Conservation (phyloP, 2,329 filamentous ascomycete species). For the Ceratocystiopsis sp. region DNA sequence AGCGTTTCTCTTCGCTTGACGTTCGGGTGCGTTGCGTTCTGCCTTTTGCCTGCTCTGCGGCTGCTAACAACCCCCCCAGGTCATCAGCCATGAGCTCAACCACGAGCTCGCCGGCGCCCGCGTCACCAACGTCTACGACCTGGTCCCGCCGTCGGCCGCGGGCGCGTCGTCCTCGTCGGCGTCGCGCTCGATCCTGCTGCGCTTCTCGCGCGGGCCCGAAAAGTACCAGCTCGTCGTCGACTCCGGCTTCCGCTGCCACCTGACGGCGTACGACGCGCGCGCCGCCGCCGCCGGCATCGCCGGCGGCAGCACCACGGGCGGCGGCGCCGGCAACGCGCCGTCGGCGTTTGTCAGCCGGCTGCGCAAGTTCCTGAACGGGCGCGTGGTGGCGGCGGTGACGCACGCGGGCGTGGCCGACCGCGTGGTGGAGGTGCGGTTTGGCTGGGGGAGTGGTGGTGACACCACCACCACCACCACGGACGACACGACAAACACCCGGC, state of each 20-base stretch:
- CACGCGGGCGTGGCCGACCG: slow-evolving; percentile 92
- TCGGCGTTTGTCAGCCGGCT: slow-evolving; percentile 73
- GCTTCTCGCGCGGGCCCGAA: slow-evolving; percentile 77
- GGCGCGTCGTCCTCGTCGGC: slow-evolving; percentile 3
- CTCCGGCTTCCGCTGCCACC: slow-evolving; percentile 86
- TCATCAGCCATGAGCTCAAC: slow-evolving; percentile 87
- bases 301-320: background rate
- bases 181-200: slow-evolving; percentile 87
- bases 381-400: slow-evolving; percentile 60
- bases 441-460: too few species aligned
- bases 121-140: slow-evolving; percentile 86
- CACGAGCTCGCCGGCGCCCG: slow-evolving; percentile 59
- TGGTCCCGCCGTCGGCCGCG: slow-evolving; percentile 21
- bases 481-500: too few species aligned
- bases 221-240: slow-evolving; percentile 87
- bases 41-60: too few species aligned
- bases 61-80: slow-evolving; percentile 31
- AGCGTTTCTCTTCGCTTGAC: slow-evolving; percentile 39
- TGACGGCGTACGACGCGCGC: slow-evolving; percentile 69
- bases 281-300: slow-evolving; percentile 44
- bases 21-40: slow-evolving; percentile 33
- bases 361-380: slow-evolving; percentile 75
- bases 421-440: slow-evolving; percentile 83
- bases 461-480: too few species aligned
- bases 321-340: slow-evolving; percentile 31